Evolutionary conservation across 345 rosid genomes (phyloP).

Genomic region (Arabidopsis arenosa): DNA sequence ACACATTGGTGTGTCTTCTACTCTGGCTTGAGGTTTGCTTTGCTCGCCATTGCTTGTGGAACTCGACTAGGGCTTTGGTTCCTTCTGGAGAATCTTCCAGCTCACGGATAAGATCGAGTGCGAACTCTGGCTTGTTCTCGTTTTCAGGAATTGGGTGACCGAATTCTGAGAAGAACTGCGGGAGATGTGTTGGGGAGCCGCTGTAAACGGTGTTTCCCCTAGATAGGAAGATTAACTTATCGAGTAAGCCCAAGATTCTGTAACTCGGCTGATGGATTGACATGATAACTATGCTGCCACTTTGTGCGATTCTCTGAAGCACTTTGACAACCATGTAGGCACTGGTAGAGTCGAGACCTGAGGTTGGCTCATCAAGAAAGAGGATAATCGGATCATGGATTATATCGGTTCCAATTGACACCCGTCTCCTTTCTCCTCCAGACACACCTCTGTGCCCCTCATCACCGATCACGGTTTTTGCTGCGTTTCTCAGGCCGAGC

Average conservation of each 20-base stretch:
- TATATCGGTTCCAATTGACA: slow-evolving; percentile 76
- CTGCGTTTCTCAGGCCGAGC: slow-evolving; percentile 69
- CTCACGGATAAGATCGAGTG: slow-evolving; percentile 80
- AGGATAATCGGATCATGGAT: slow-evolving; percentile 85
- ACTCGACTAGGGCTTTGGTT: slow-evolving; percentile 66
- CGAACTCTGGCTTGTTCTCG: slow-evolving; percentile 83
- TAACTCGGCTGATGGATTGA: slow-evolving; percentile 94
- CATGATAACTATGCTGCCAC: slow-evolving; percentile 92
- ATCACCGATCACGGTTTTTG: slow-evolving; percentile 87
- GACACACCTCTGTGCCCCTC: slow-evolving; percentile 95
- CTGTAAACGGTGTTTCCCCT: slow-evolving; percentile 79
- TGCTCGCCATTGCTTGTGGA: slow-evolving; percentile 67
- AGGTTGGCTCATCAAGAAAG: slow-evolving; percentile 93
- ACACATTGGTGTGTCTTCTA: slow-evolving; percentile 43
- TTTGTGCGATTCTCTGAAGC: slow-evolving; percentile 77
- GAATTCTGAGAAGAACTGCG: slow-evolving; percentile 65
- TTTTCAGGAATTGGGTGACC: slow-evolving; percentile 84
- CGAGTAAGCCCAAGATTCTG: slow-evolving; percentile 74
- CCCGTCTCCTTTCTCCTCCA: slow-evolving; percentile 91
- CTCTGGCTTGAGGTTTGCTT: slow-evolving; percentile 26
- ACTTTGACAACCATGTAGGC: slow-evolving; percentile 96
- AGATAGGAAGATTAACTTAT: slow-evolving; percentile 73
- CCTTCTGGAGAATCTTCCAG: slow-evolving; percentile 81
- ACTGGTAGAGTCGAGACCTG: slow-evolving; percentile 92
- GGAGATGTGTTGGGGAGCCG: slow-evolving; percentile 62